phyloP scores from a whole-genome alignment of 108 stramenopile genomes.

The Conticribra weissflogii region DNA sequence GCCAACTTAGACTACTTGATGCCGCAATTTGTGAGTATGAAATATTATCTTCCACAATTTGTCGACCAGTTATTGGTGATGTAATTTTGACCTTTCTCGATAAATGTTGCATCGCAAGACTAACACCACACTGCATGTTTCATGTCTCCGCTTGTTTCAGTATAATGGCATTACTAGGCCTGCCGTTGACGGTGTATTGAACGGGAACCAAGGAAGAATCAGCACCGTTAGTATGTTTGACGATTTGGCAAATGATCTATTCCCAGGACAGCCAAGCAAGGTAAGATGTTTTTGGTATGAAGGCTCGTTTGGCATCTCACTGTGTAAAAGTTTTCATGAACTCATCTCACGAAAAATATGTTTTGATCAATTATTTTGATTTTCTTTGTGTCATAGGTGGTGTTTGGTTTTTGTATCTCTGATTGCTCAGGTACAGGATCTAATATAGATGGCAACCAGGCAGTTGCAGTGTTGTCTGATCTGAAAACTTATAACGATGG shows the following conservation, averaged over 20 bases:
- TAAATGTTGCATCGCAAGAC: no score
- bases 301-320: no score
- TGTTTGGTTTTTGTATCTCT: conserved; percentile 65
- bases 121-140: no score
- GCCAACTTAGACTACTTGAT: conserved; percentile 52
- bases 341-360: not conserved
- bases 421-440: conserved; percentile 49
- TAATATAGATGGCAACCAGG: conserved; percentile 47
- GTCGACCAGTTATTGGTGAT: no score
- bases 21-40: conserved; percentile 70
- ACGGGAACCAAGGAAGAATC: conserved; percentile 7
- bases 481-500: conserved; percentile 22
- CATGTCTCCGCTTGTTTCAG: no score
- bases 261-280: conserved; percentile 9
- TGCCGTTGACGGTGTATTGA: conserved; percentile 43
- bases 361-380: not conserved
- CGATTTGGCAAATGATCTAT: conserved; percentile 24
- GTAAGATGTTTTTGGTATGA: no score
- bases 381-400: conserved; percentile 15
- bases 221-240: conserved; percentile 37
- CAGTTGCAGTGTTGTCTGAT: conserved; percentile 43
- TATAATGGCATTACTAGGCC: conserved; percentile 65
- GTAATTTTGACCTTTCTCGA: no score
- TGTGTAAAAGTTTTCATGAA: not conserved
- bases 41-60: no score